Conservation (phyloP, 1,284 basidiomycete genomes). For the Rugosomyces carneus region DNA sequence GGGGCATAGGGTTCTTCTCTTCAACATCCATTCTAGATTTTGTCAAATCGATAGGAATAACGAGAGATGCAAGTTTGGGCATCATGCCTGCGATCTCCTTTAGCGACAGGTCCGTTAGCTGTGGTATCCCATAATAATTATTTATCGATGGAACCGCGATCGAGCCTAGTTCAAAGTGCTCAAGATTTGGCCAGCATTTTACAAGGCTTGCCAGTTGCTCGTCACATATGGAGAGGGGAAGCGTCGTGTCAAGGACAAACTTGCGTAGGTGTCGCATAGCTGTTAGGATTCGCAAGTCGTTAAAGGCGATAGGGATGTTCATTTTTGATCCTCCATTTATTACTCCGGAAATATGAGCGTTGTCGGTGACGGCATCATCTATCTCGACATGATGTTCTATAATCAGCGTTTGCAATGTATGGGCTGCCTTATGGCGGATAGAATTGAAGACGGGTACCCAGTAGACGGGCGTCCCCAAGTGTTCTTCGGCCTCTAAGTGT, state of each 20-base stretch:
- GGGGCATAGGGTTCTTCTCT: too few relatives aligned
- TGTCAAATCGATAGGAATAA: too few relatives aligned
- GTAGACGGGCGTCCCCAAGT: slow-evolving; percentile 22
- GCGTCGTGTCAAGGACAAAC: slow-evolving; percentile 35
- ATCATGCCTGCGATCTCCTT: slow-evolving; percentile 28
- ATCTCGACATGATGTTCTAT: slow-evolving; percentile 34
- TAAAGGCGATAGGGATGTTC: slow-evolving; percentile 16
- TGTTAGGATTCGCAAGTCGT: slow-evolving; percentile 27
- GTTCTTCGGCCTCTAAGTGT: slow-evolving; percentile 34
- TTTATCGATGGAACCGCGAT: slow-evolving; percentile 19
- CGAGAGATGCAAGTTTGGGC: slow-evolving; percentile 31
- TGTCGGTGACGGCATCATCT: slow-evolving; percentile 21
- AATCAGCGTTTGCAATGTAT: slow-evolving; percentile 36
- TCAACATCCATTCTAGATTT: too few relatives aligned
- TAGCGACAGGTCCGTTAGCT: slow-evolving; percentile 33
- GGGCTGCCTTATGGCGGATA: slow-evolving; percentile 29
- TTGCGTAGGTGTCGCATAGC: slow-evolving; percentile 28
- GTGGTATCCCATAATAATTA: slow-evolving; percentile 21
- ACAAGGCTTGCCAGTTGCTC: too few relatives aligned
- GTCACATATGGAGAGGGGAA: slow-evolving; percentile 37
- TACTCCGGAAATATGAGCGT: neutral
- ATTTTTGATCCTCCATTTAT: slow-evolving; percentile 9
- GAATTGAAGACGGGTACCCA: slow-evolving; percentile 36
- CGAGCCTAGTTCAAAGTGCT: too few relatives aligned
- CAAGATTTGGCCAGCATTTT: too few relatives aligned